A percentile compares a stretch with the other conserved stretches of the same genome.
Evolutionary conservation across 2,329 filamentous ascomycete species (phyloP).

Genomic region (Elsinoe ampelina): DNA sequence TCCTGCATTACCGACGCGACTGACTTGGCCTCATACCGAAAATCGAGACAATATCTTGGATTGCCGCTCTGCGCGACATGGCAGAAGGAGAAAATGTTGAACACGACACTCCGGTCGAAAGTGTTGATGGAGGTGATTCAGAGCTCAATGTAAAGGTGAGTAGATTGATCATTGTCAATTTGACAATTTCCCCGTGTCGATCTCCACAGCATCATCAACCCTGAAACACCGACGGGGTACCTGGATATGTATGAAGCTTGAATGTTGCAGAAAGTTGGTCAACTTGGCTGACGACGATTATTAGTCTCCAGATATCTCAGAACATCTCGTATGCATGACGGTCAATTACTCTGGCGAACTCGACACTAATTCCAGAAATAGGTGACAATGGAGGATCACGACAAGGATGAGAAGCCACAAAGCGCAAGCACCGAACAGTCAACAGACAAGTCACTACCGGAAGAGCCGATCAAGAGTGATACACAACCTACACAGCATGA

Average conservation of each 20-base stretch:
- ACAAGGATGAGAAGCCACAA: conserved; percentile 3
- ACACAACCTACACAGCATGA: background rate
- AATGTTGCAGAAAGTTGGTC: background rate
- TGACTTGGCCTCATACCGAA: background rate
- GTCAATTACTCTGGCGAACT: background rate
- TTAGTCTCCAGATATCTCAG: conserved; percentile 5
- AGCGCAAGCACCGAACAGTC: background rate
- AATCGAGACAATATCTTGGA: conserved; percentile 6
- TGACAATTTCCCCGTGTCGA: conserved; percentile 7
- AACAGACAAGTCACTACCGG: conserved; percentile 5
- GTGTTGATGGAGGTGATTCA: background rate
- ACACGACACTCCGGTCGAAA: conserved; percentile 1
- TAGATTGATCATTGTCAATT: background rate
- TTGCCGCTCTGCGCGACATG: conserved; percentile 7
- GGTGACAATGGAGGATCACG: conserved; percentile 12
- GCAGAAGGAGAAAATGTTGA: conserved; percentile 2
- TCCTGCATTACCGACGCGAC: conserved; percentile 7
- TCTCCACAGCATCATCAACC: background rate
- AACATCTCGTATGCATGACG: conserved; percentile 5
- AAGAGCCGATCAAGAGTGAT: background rate
- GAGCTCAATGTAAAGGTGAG: background rate
- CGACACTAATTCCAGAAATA: conserved; percentile 2
- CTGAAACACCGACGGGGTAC: conserved; percentile 3
- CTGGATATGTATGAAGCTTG: conserved; percentile 1
- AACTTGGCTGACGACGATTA: conserved; percentile 5